phyloP scores from a whole-genome alignment of 768 basidiomycete species.

The Vishniacozyma victoriae region DNA sequence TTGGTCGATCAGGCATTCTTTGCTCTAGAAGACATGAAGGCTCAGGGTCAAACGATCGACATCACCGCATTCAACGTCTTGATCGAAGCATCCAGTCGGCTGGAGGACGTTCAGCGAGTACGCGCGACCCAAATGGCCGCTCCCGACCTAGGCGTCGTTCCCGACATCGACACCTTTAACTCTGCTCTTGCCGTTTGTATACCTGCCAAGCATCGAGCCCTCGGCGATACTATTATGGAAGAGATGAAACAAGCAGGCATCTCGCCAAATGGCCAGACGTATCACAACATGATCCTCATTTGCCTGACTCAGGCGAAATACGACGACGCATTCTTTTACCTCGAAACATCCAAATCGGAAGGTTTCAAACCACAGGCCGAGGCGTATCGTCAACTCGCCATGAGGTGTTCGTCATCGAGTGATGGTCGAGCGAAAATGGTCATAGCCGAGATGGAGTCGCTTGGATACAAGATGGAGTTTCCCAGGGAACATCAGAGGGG shows the following conservation, averaged over 20 bases:
- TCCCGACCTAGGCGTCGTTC: constrained; percentile 54
- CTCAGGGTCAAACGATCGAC: constrained; percentile 56
- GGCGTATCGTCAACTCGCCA: constrained; percentile 60
- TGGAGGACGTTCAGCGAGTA: constrained; percentile 68
- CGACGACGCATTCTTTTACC: constrained; percentile 81
- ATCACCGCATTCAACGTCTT: constrained; percentile 61
- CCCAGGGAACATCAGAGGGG: too few species aligned
- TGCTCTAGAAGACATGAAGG: constrained; percentile 58
- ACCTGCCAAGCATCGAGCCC: constrained; percentile 55
- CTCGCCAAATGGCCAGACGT: constrained; percentile 58
- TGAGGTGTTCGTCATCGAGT: constrained; percentile 55
- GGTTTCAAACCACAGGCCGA: constrained; percentile 52
- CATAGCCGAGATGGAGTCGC: constrained; percentile 64
- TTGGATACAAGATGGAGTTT: too few species aligned
- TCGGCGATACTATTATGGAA: constrained; percentile 62
- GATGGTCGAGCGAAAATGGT: constrained; percentile 64
- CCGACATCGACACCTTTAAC: constrained; percentile 65
- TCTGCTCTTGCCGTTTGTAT: constrained; percentile 63
- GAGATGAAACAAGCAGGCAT: constrained; percentile 59
- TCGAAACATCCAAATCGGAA: constrained; percentile 77
- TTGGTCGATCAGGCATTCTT: constrained; percentile 61
- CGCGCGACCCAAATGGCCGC: constrained; percentile 68
- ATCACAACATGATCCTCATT: constrained; percentile 62
- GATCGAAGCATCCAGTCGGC: constrained; percentile 58
- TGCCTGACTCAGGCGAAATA: constrained; percentile 67